Percentiles rank a stretch among this genome's conserved stretches.
Conservation (phyloP, 306 rosid species). For the Cucurbita argyrosperma region DNA sequence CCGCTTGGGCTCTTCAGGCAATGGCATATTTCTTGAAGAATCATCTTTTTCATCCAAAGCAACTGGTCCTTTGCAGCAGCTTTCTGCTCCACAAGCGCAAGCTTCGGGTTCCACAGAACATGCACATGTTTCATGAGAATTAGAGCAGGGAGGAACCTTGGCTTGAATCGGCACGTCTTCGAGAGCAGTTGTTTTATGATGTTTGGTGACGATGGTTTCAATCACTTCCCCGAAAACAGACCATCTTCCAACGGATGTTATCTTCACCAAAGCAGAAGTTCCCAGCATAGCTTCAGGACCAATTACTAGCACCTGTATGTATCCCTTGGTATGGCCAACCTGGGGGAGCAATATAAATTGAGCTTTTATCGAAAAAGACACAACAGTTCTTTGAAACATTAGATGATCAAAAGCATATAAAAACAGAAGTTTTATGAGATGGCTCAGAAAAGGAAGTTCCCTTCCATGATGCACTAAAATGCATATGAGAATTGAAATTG, state of each 20-base stretch:
- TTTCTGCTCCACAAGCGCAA: conserved; percentile 51
- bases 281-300: conserved; percentile 71
- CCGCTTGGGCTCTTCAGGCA: conserved; percentile 26
- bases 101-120: conserved; percentile 26
- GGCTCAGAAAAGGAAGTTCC: background rate
- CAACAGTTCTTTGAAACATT: background rate
- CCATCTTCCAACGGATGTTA: conserved; percentile 88
- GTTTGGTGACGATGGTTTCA: conserved; percentile 29
- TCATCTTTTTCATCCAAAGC: conserved; percentile 5
- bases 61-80: conserved; percentile 42
- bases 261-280: conserved; percentile 63
- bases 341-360: conserved; percentile 17
- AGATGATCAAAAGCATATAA: background rate
- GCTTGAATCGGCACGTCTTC: conserved; percentile 15
- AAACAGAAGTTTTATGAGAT: background rate
- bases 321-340: conserved; percentile 99
- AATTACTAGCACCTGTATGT: conserved; percentile 71
- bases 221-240: conserved; percentile 86
- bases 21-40: conserved; percentile 12
- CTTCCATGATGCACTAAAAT: background rate
- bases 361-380: conserved; percentile 10
- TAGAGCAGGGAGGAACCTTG: conserved; percentile 21
- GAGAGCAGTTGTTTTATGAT: conserved; percentile 15
- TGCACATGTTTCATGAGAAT: conserved; percentile 13
- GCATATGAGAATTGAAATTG: background rate